phyloP scores from a whole-genome alignment of 164 flowering plant species.

The Magnolia sinica region DNA sequence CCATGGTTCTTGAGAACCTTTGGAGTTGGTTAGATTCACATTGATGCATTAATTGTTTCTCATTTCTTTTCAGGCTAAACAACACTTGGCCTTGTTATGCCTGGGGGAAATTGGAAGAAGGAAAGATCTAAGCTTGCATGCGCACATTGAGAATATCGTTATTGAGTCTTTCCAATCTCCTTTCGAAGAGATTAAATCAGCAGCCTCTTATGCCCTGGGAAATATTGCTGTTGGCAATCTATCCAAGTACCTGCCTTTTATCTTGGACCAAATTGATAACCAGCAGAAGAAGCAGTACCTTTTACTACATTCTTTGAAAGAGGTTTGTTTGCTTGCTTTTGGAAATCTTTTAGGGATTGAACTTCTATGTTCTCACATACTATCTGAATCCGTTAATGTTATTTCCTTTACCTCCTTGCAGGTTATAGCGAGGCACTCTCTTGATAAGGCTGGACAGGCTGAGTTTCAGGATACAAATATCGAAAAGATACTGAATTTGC shows the following conservation, averaged over 20 bases:
- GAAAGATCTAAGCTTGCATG: slow-evolving; percentile 85
- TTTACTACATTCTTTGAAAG: slow-evolving; percentile 94
- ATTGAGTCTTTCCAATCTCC: slow-evolving; percentile 98
- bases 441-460: slow-evolving; percentile 58
- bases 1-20: background rate
- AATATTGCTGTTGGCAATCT: slow-evolving; percentile 98
- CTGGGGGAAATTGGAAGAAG: slow-evolving; percentile 98
- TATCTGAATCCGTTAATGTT: background rate
- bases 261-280: slow-evolving; percentile 96
- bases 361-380: background rate
- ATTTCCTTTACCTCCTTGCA: slow-evolving; percentile 27
- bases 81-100: slow-evolving; percentile 90
- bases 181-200: slow-evolving; percentile 97
- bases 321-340: slow-evolving; percentile 42
- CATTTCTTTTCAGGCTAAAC: slow-evolving; percentile 62
- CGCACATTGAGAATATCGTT: slow-evolving; percentile 77
- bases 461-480: slow-evolving; percentile 92
- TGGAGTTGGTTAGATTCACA: background rate
- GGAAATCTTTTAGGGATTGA: background rate
- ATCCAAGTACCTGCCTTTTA: slow-evolving; percentile 85
- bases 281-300: slow-evolving; percentile 98
- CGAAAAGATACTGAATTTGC: slow-evolving; percentile 80
- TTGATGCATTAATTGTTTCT: background rate
- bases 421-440: slow-evolving; percentile 98
- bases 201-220: slow-evolving; percentile 99